Evolutionary conservation across 1,284 basidiomycete species (phyloP), one percentile per base, ranked within the genome.

Genomic region (Papiliotrema laurentii): DNA sequence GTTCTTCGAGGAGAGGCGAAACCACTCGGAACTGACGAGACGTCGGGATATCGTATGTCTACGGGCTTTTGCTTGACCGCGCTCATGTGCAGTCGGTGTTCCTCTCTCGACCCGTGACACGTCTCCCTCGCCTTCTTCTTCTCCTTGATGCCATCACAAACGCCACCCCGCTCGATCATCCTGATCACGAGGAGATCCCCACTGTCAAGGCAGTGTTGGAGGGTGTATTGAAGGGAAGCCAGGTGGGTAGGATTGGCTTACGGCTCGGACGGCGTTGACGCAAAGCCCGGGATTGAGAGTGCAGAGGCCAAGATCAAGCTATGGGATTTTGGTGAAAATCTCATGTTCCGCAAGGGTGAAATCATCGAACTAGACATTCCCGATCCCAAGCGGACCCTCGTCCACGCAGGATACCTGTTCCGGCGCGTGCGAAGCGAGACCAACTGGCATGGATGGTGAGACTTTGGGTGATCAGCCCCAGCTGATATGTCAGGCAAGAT

Each of bases 231-330:
- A 63, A 58, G 45, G 54, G 54, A 16, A 63, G 54, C 47, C 61
- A 65, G 45, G 54, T 57, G 27, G 47, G 55, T 43, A 7, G 14
- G 10, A 14, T 21, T 26, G 13, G 35, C 2, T 58, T 74, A 27
- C 30, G 80, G 77, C 1, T 74, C 89, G 9, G 84, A 85, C 2
- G 75, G 87, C 4, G 21, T 3, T 26, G 43, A 26, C 40, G 22
- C 13, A 42, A 10, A 90, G 63, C 86, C 86, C 1, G 89, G 89
- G 2, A 89, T 91, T 48, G 85, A 83, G 52, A 85, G 82, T 16
- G 86, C 88, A 1, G 86, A 90, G 66, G 80, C 80, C 52, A 88
- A 89, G 66, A 87, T 89, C 54, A 87, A 87, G 64, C 83, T 87
- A 53, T 87, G 84, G 83, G 81, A 77, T 47, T 71, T 89, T 1